Evolutionary conservation across 2,329 filamentous ascomycete species (phyloP), one percentile per base, ranked within the genome.

Genomic region (Diplocarpon mali): DNA sequence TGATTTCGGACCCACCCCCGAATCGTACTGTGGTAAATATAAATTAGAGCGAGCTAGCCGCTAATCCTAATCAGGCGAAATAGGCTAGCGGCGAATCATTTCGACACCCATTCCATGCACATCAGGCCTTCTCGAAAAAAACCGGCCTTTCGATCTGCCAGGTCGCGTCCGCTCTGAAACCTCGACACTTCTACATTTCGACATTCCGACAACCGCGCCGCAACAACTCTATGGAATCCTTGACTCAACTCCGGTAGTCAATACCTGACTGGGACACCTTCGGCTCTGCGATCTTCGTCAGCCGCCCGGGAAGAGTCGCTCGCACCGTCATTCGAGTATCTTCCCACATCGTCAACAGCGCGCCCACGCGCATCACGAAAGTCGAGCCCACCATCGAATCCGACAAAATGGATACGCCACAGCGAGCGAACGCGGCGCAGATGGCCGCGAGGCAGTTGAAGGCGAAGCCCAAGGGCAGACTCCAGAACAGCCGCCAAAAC

Each of bases 401-500:
- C 17, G 29, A 46, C 46, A 49, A 40, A 35, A 57, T 58, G 54
- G 54, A 57, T 37, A 27, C 38, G 14, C 44, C 56, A 34, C 50
- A 46, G 43, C 54, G 57, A 40, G 59, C 57, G 15, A 62, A 55
- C 41, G 60, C 60, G 27, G 59, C 60, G 37, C 60, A 62, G 41
- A 40, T 62, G 38, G 60, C 60, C 20, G 44, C 51, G 1, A 53
- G 60, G 40, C 58, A 49, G 31, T 57, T 62, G 45, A 61, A 58
- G 40, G 46, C 46, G 14, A 47, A 50, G 30, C 49, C 47, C 13
- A 55, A 50, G 40, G 37, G 40, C 27, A 37, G 44, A 9, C 34
- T 35, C 14, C n/a, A 20, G 35, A 39, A 34, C 10, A 17, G 43
- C 36, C 40, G 40, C n/a, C 17, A 42, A 45, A 27, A 38, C 38